Evolutionary conservation across 2,329 filamentous ascomycete species (phyloP), one percentile per base, ranked within the genome.

Genomic region (Fusarium mexicanum): DNA sequence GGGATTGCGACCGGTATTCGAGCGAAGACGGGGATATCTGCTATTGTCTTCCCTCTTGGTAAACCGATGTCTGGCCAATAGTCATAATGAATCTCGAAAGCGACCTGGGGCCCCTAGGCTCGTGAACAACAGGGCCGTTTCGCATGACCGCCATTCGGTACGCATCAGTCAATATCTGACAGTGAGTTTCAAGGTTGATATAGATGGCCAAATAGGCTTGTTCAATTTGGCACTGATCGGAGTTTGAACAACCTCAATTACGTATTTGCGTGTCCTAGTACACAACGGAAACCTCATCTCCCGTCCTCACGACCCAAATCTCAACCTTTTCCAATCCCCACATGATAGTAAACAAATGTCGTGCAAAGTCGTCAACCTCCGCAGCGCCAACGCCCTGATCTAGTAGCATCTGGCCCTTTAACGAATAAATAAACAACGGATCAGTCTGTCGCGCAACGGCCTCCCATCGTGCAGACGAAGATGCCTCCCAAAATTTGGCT

Each of bases 181-280:
- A 5, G 9, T 18, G 14, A 10, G 35, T 37, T 37, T 38, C 9
- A 18, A 38, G 37, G 3, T 5, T 38, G 35, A 11, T 38, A 1
- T 38, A 11, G 37, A 20, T 0, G 18, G 37, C 17, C 18, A 38
- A 18, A 4, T 0, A 38, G 10, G 5, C 0, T 41, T n/a, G 0
- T 41, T n/a, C 0, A 6, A 0, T 1, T 18, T 24, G 9, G 5
- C 9, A 44, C 7, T 43, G 8, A 6, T 43, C 4, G 2, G 8
- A n/a, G 14, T n/a, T 16, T 43, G 41, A 1, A n/a, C 5, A 10
- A 12, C 2, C 3, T 31, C 7, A n/a, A 31, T 12, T 9, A 12
- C 2, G 4, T 1, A 24, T 31, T 5, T 10, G 1, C 1, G 9
- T 0, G 1, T 8, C 3, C 35, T 61, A 61, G 58, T 61, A 61